Percentiles rank a stretch among this genome's conserved stretches.
These are phyloP conservation scores for Emiliania huxleyi DNA, from an alignment of 78 protist genomes.

Conservation along the genomic window DNA sequence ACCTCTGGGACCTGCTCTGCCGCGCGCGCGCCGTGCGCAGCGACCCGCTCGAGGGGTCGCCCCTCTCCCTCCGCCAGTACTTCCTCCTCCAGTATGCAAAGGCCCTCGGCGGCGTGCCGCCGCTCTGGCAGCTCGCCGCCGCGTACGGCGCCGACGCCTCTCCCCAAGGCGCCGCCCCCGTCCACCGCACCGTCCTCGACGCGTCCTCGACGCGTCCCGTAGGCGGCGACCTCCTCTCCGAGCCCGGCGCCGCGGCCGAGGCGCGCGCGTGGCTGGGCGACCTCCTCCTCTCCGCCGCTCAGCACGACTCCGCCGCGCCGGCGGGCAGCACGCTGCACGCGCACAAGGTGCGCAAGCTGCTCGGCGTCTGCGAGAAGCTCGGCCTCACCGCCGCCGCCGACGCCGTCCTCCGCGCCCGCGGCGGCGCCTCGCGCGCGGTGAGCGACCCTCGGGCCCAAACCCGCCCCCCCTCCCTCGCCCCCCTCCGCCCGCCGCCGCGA, in stretches of 20 bases:
- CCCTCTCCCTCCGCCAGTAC: not conserved
- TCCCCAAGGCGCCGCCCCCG: no score
- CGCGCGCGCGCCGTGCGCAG: not conserved
- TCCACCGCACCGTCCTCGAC: no score
- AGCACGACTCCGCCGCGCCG: not conserved
- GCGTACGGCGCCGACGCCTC: not conserved
- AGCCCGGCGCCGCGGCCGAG: not conserved
- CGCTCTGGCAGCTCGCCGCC: not conserved
- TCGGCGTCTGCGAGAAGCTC: not conserved
- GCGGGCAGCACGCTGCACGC: not conserved
- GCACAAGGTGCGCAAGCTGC: not conserved
- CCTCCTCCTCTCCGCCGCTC: not conserved
- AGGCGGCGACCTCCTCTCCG: not conserved
- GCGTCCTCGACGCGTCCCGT: no score
- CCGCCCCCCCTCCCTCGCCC: no score
- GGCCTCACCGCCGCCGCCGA: not conserved
- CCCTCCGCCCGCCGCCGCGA: no score
- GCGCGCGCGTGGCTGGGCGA: not conserved
- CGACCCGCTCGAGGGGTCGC: not conserved
- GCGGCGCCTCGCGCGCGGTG: not conserved
- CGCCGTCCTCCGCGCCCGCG: not conserved
- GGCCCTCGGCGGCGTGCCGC: not conserved
- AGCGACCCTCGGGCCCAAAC: no score
- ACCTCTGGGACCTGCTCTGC: not conserved
- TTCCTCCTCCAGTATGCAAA: not conserved